Evolutionary conservation across 257 asterid genomes (phyloP).

Genomic region (Orobanche coerulescens): DNA sequence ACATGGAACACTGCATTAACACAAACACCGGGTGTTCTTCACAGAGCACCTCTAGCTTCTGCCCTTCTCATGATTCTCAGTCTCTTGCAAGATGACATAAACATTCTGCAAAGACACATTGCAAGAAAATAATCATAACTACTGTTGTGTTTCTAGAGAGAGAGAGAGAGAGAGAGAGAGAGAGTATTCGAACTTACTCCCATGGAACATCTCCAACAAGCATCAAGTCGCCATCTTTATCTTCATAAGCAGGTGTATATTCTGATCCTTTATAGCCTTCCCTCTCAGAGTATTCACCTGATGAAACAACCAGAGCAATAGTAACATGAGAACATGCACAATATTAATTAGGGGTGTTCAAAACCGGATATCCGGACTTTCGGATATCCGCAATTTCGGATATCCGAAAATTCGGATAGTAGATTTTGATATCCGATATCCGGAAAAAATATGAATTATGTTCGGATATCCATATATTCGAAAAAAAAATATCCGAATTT

Average conservation of each 20-base stretch:
- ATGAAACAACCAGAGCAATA: background rate
- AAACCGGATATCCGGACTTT: no score
- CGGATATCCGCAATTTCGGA: no score
- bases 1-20: background rate
- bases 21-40: background rate
- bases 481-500: no score
- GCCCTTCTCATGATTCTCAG: conserved; percentile 74
- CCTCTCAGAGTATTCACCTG: conserved; percentile 76
- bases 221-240: conserved; percentile 88
- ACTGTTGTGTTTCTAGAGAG: no score
- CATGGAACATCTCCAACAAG: conserved; percentile 93
- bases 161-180: background rate
- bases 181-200: conserved; percentile 35
- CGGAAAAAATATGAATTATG: no score
- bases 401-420: no score
- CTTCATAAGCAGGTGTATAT: conserved; percentile 89
- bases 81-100: conserved; percentile 67
- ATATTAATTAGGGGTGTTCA: no score
- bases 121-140: background rate
- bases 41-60: conserved; percentile 64
- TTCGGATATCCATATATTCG: no score
- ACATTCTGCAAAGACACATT: conserved; percentile 51
- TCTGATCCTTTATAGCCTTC: conserved; percentile 87
- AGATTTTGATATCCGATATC: no score
- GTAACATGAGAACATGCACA: background rate